Evolutionary conservation across 2,329 filamentous ascomycete species (phyloP).

Genomic region (Diaporthe sp.): DNA sequence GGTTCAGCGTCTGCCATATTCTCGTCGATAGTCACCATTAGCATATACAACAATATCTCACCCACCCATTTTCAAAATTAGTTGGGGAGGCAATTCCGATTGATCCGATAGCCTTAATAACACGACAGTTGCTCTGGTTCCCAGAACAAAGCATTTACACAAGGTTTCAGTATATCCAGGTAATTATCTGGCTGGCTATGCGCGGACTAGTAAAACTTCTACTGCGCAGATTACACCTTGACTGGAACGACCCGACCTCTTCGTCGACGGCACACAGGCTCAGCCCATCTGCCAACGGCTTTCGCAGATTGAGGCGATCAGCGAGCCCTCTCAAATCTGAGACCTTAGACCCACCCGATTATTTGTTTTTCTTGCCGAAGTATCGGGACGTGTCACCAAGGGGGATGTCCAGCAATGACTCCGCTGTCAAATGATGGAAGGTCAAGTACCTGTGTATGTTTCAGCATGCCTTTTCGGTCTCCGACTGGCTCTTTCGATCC

Average conservation of each 20-base stretch:
- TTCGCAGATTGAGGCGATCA: background rate
- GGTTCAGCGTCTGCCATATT: background rate
- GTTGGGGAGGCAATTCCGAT: background rate
- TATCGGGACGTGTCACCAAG: slow-evolving; percentile 45
- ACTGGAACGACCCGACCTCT: no score
- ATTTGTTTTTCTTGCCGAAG: slow-evolving; percentile 41
- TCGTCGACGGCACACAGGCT: background rate
- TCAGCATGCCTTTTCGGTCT: background rate
- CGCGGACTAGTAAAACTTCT: background rate
- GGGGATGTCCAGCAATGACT: slow-evolving; percentile 43
- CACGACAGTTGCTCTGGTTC: background rate
- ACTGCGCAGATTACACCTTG: background rate
- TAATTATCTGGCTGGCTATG: background rate
- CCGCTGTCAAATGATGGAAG: slow-evolving; percentile 44
- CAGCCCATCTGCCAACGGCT: background rate
- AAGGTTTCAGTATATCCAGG: no score
- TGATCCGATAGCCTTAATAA: background rate
- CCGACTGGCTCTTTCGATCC: rapidly evolving
- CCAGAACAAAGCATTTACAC: background rate
- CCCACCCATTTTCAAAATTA: background rate
- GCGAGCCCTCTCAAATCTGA: background rate
- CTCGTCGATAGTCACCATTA: background rate
- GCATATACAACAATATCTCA: background rate
- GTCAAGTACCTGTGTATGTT: slow-evolving; percentile 44
- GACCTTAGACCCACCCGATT: background rate